phyloP scores from a whole-genome alignment of 208 protist genomes.

The Acanthamoeba triangularis region DNA sequence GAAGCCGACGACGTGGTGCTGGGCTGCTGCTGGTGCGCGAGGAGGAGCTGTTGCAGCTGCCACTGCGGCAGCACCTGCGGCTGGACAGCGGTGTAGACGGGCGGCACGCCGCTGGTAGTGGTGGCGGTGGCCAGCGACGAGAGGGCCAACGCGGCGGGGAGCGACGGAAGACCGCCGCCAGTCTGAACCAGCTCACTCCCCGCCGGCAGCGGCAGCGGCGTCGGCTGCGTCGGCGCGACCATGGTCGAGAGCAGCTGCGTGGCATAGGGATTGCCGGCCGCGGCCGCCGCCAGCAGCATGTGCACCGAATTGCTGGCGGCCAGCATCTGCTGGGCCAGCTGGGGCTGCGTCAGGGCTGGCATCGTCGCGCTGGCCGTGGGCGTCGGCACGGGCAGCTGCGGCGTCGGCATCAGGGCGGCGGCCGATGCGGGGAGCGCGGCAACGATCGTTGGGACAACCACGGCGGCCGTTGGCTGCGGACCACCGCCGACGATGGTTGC shows the following conservation, averaged over 20 bases:
- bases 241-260: no score
- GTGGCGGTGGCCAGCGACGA: neutral
- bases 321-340: neutral
- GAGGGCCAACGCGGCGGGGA: no score
- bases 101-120: neutral
- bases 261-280: neutral
- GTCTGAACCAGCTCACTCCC: no score
- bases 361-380: neutral
- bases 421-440: no score
- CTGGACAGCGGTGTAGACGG: neutral
- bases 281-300: no score
- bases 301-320: no score
- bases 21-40: neutral
- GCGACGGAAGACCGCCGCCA: no score
- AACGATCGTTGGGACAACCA: neutral
- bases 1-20: neutral
- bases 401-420: neutral
- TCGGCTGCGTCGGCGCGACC: no score
- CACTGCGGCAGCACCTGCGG: neutral
- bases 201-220: no score
- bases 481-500: neutral
- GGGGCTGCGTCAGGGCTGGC: no score
- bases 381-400: neutral
- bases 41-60: constrained; percentile 3
- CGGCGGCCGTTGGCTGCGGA: neutral